Evolutionary conservation across 345 rosid species (phyloP), one percentile per base, ranked within the genome.

Genomic region (Eucalyptus cloeziana): DNA sequence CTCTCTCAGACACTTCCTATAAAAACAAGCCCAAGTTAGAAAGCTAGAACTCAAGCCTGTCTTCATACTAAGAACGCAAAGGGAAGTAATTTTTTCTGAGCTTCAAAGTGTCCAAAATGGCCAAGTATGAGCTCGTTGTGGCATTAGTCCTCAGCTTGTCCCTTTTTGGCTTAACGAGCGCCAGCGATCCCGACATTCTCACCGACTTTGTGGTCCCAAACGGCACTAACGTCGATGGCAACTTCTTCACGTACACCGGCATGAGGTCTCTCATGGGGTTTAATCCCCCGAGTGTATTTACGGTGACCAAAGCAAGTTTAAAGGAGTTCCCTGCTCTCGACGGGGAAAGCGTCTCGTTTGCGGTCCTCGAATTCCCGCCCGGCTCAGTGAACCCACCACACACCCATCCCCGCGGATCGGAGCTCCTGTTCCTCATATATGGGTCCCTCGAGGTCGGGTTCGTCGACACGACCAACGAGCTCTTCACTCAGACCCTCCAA

Each of bases 401-500:
- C 87, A 88, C 90, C 3, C 92, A 91, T 27, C 92, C 90, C 17
- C 88, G 88, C 14, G 88, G 89, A n/a, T 45, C 92, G 13, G 91
- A 89, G 88, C 92, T 91, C 5, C 60, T 91, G 11, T 80, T 89
- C 62, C 80, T 88, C 15, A n/a, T 58, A 50, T 30, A 58, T 2
- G 90, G 91, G 25, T 19, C 51, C 80, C 90, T 91, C 7, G 79
- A 89, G 13, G 92, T 91, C 22, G 91, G 92, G 4, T 88, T 89
- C n/a, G 79, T 91, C 16, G 91, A 91, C 91, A 89, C 91, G 7
- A 86, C 90, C 47, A 81, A 89, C 86, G 88, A 91, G 86, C 92
- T 91, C 80, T 54, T 54, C 60, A 54, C 60, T 54, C 60, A 54
- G 60, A 54, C 60, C 60, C 60, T 54, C 60, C 58, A 89, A 31